Evolutionary conservation across 352 stramenopile genomes (phyloP), one percentile per base, ranked within the genome.

Genomic region (Pelagophyceae sp.): DNA sequence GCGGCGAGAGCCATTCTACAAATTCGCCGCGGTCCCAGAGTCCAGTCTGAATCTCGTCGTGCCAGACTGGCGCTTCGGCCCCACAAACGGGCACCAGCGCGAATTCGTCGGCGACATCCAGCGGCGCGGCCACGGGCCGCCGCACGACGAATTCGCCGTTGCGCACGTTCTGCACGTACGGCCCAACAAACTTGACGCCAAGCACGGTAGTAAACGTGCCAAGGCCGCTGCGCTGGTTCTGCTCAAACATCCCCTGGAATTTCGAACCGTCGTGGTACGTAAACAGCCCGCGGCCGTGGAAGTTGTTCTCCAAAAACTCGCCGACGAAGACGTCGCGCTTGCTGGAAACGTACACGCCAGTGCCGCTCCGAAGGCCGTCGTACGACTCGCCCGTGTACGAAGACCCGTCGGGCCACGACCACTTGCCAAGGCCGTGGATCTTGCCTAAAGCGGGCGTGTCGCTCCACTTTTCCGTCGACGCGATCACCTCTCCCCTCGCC

Each of bases 11-110:
- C 82, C 82, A 85, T 76, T 85, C 80, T 35, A 80, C 69, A 45
- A 85, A 85, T 60, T 79, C 72, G 20, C 81, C 81, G 29, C 58
- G 61, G 50, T 85, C 81, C 81, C 81, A 85, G 37, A 83, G 67
- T 17, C 81, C 81, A 0, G 65, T 75, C 32, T 80, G 75, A 35
- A 84, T 80, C 78, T 84, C 81, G 72, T 84, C 79, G 51, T 82
- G 3, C 90, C 85, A 11, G 51, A 79, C 35, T 31, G 76, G 38
- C 61, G 61, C 35, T 27, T 77, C 50, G 25, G 69, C 32, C 70
- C 80, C 51, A n/a, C n/a, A n/a, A n/a, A n/a, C n/a, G n/a, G n/a
- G n/a, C n/a, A n/a, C n/a, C n/a, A n/a, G n/a, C n/a, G n/a, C n/a
- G n/a, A n/a, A n/a, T n/a, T 78, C 74, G 11, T 27, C 32, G 1